These are phyloP conservation scores for Thelephora terrestris DNA, from an alignment of 1,284 basidiomycete genomes.

Conservation along the genomic window DNA sequence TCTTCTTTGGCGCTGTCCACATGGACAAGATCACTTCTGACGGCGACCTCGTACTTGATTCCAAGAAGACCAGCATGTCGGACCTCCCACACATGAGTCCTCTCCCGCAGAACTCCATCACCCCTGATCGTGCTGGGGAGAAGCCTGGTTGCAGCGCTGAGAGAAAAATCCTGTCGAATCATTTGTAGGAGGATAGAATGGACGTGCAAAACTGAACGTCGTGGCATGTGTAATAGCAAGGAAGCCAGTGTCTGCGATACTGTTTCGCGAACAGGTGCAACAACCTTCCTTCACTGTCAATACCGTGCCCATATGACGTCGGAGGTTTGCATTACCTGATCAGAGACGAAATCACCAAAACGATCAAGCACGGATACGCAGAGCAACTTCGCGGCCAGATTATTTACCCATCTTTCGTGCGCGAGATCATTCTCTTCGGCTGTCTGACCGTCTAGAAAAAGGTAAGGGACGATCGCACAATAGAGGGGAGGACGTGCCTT, in stretches of 20 bases:
- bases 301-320: not conserved
- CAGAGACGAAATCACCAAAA: slow-evolving; percentile 96
- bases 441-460: slow-evolving; percentile 34
- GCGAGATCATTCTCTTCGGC: slow-evolving; percentile 48
- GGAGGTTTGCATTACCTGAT: slow-evolving; percentile 44
- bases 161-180: slow-evolving; percentile 78
- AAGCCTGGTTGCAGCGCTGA: not conserved
- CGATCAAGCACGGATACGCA: slow-evolving; percentile 93
- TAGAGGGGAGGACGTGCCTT: slow-evolving; percentile 30
- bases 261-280: slow-evolving; percentile 95
- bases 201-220: slow-evolving; percentile 67
- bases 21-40: slow-evolving; percentile 76
- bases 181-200: slow-evolving; percentile 84
- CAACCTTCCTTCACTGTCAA: slow-evolving; percentile 43
- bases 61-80: slow-evolving; percentile 94
- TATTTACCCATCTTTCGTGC: slow-evolving; percentile 86
- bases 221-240: slow-evolving; percentile 79
- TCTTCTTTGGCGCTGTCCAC: slow-evolving; percentile 16
- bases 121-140: slow-evolving; percentile 19
- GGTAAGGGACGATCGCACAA: slow-evolving; percentile 3
- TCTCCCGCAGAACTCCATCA: slow-evolving; percentile 29
- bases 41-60: slow-evolving; percentile 96
- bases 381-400: slow-evolving; percentile 79
- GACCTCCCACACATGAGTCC: slow-evolving; percentile 89
- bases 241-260: slow-evolving; percentile 93